Evolutionary conservation across 495 filamentous ascomycete species (phyloP).

Genomic region (Amphirosellinia nigrospora): DNA sequence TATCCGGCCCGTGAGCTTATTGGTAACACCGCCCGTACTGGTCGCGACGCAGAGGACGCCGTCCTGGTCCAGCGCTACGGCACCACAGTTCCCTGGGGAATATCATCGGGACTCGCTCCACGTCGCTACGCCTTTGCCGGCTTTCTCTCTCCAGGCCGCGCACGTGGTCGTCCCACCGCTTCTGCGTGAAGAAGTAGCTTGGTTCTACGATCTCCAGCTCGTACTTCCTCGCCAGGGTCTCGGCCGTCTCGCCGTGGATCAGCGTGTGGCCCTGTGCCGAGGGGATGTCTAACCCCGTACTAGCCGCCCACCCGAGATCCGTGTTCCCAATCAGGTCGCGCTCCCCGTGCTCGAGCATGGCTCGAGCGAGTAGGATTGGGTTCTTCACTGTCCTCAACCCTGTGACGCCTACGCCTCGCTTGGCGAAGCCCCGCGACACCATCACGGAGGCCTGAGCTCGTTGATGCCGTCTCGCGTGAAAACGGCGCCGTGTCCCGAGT

Average conservation of each 20-base stretch:
- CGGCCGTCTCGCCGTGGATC: slow-evolving; percentile 69
- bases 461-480: slow-evolving; percentile 83
- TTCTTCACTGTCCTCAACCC: slow-evolving; percentile 75
- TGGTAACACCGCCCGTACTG: slow-evolving; percentile 86
- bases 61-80: slow-evolving; percentile 74
- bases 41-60: slow-evolving; percentile 81
- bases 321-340: slow-evolving; percentile 41
- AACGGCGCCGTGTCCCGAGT: slow-evolving; percentile 83
- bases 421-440: slow-evolving; percentile 74
- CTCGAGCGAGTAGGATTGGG: slow-evolving; percentile 75
- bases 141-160: slow-evolving; percentile 64
- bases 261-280: slow-evolving; percentile 69
- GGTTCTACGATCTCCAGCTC: slow-evolving; percentile 71
- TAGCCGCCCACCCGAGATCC: background rate
- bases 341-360: slow-evolving; percentile 70
- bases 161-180: slow-evolving; percentile 82
- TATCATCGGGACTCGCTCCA: slow-evolving; percentile 59
- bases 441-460: slow-evolving; percentile 90
- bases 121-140: slow-evolving; percentile 37
- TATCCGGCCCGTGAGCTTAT: slow-evolving; percentile 83
- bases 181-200: slow-evolving; percentile 77
- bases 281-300: slow-evolving; percentile 45
- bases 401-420: slow-evolving; percentile 78
- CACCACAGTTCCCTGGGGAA: slow-evolving; percentile 87
- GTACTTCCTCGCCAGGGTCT: slow-evolving; percentile 68